Evolutionary conservation across 2,329 filamentous ascomycete species (phyloP).

Genomic region (Aureobasidium sp.): DNA sequence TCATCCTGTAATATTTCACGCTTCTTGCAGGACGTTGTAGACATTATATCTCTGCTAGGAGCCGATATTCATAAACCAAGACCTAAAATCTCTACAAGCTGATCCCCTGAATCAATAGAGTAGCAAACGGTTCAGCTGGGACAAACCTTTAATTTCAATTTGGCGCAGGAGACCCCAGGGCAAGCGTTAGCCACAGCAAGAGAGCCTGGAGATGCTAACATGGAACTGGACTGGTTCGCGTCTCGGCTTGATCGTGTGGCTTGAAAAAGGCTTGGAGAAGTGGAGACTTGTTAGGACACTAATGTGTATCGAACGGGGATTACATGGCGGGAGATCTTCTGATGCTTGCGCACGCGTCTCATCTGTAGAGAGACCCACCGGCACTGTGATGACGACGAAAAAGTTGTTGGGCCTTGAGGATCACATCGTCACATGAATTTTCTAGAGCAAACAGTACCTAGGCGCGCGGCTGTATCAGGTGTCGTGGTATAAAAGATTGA

Average conservation of each 20-base stretch:
- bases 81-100: neutral
- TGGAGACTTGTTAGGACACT: slow-evolving; percentile 1
- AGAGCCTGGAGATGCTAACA: neutral
- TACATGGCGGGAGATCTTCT: slow-evolving; percentile 11
- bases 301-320: slow-evolving; percentile 8
- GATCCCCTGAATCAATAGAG: neutral
- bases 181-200: neutral
- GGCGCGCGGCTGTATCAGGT: neutral
- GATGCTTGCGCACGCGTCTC: neutral
- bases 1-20: neutral
- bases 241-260: slow-evolving; percentile 10
- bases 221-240: neutral
- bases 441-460: neutral
- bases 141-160: slow-evolving; percentile 1
- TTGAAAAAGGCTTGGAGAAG: slow-evolving; percentile 4
- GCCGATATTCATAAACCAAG: neutral
- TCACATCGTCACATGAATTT: neutral
- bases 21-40: neutral
- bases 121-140: neutral
- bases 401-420: neutral
- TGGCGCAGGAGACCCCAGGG: slow-evolving; percentile 5
- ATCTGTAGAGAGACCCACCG: neutral
- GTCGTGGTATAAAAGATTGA: neutral
- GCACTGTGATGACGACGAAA: neutral
- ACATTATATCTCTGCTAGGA: neutral